Conservation (phyloP, 1,139 yeast genomes). For the Pichia sp. region DNA sequence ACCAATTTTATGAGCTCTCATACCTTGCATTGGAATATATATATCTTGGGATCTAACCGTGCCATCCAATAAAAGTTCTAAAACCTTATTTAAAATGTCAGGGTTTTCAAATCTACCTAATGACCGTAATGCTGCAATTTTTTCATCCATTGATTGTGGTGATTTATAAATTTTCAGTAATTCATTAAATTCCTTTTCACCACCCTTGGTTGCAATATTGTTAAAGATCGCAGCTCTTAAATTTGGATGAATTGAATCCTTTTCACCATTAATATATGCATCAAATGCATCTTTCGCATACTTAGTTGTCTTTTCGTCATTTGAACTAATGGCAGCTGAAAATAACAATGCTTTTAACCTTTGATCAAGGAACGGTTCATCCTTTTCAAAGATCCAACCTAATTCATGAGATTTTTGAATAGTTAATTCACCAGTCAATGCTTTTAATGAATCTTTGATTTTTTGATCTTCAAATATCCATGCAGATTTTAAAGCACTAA, state of each 20-base stretch:
- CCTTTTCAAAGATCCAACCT: constrained; percentile 63
- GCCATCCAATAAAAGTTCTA: constrained; percentile 58
- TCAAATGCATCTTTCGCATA: constrained; percentile 54
- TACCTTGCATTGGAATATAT: constrained; percentile 68
- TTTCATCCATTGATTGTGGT: constrained; percentile 68
- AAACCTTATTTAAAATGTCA: constrained; percentile 53
- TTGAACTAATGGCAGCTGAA: constrained; percentile 58
- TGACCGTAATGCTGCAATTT: constrained; percentile 65
- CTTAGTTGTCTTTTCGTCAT: constrained; percentile 48
- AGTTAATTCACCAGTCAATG: constrained; percentile 56
- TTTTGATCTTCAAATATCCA: constrained; percentile 64
- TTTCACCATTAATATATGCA: constrained; percentile 54
- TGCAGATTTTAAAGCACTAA: constrained; percentile 53
- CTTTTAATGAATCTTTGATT: constrained; percentile 49
- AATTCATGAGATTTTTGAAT: constrained; percentile 48
- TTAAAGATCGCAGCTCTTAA: constrained; percentile 66
- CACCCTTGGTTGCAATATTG: constrained; percentile 59
- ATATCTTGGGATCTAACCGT: constrained; percentile 78
- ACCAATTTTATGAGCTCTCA: constrained; percentile 59
- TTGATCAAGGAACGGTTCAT: constrained; percentile 66
- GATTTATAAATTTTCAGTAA: constrained; percentile 58
- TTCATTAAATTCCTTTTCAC: constrained; percentile 55
- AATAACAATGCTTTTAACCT: constrained; percentile 72
- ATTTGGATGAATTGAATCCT: constrained; percentile 73
- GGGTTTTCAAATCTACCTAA: constrained; percentile 65